Percentiles rank a stretch among this genome's conserved stretches.
Conservation (phyloP, 148 eudicot species). For the Camellia granthamiana region DNA sequence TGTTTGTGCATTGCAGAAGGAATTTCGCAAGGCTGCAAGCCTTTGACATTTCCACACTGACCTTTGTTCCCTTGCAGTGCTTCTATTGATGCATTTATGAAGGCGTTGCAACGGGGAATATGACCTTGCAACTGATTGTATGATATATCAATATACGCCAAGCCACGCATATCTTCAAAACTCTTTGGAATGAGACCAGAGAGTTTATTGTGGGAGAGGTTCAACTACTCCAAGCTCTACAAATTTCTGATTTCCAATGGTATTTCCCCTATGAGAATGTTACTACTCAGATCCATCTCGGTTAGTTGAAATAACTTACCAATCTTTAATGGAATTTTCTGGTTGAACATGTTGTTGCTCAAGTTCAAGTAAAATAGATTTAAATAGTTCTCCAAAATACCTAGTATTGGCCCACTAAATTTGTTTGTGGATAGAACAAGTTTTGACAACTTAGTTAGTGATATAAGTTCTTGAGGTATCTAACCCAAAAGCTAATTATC, state of each 20-base stretch:
- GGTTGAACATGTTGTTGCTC: neutral
- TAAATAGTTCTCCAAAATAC: neutral
- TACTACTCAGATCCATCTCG: no score
- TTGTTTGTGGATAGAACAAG: constrained; percentile 35
- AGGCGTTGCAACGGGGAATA: constrained; percentile 28
- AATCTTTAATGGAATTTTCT: neutral
- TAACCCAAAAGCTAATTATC: constrained; percentile 32
- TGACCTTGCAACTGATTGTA: constrained; percentile 36
- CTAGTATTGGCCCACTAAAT: constrained; percentile 33
- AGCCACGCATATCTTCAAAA: constrained; percentile 32
- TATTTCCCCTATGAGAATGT: constrained; percentile 27
- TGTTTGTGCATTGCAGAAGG: neutral
- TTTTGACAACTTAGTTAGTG: constrained; percentile 21
- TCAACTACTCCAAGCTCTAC: constrained; percentile 24
- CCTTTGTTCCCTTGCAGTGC: constrained; percentile 27
- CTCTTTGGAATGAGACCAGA: constrained; percentile 17
- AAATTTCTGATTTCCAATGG: constrained; percentile 27
- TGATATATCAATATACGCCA: constrained; percentile 27
- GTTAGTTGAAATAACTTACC: neutral
- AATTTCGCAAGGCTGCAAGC: constrained; percentile 22
- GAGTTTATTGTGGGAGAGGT: constrained; percentile 30
- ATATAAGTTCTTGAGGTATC: constrained; percentile 33
- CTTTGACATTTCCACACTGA: constrained; percentile 29
- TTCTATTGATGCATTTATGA: constrained; percentile 18
- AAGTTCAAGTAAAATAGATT: neutral